A percentile compares a stretch with the other conserved stretches of the same genome.
Conservation (phyloP, 2,329 filamentous ascomycete species). For the Nectriaceae sp. region DNA sequence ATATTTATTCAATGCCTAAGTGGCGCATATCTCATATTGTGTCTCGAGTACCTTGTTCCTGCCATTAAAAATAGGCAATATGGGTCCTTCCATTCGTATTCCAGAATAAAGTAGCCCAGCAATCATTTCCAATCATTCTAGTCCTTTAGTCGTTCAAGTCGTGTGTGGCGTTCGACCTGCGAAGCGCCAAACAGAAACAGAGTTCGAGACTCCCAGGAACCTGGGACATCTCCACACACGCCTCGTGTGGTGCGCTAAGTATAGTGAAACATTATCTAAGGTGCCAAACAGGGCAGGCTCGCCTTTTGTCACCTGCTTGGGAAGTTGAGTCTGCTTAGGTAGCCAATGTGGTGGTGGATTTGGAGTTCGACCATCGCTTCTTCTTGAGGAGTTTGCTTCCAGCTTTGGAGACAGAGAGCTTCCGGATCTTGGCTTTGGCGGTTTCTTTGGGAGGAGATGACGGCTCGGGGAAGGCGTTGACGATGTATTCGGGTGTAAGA, state of each 20-base stretch:
- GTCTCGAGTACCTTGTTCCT: too few relatives aligned
- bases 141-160: neutral
- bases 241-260: neutral
- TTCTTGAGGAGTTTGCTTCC: constrained; percentile 26
- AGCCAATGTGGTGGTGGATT: constrained; percentile 2
- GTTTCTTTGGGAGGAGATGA: constrained; percentile 15
- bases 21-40: too few relatives aligned
- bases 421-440: constrained; percentile 24
- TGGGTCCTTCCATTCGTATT: too few relatives aligned
- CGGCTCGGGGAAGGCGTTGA: constrained; percentile 23
- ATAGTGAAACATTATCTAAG: neutral
- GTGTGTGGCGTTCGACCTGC: neutral
- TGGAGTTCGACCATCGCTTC: constrained; percentile 24
- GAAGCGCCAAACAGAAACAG: neutral
- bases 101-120: too few relatives aligned
- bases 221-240: neutral
- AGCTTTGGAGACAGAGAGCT: constrained; percentile 35
- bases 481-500: constrained; percentile 13
- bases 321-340: constrained; percentile 15
- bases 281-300: too few relatives aligned
- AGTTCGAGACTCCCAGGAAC: neutral
- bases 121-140: too few relatives aligned
- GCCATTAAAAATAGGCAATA: too few relatives aligned
- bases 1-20: too few relatives aligned
- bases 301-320: too few relatives aligned